Percentiles rank a stretch among this genome's conserved stretches.
phyloP scores from a whole-genome alignment of 2,329 filamentous ascomycete species.

The Talaromyces islandicus region DNA sequence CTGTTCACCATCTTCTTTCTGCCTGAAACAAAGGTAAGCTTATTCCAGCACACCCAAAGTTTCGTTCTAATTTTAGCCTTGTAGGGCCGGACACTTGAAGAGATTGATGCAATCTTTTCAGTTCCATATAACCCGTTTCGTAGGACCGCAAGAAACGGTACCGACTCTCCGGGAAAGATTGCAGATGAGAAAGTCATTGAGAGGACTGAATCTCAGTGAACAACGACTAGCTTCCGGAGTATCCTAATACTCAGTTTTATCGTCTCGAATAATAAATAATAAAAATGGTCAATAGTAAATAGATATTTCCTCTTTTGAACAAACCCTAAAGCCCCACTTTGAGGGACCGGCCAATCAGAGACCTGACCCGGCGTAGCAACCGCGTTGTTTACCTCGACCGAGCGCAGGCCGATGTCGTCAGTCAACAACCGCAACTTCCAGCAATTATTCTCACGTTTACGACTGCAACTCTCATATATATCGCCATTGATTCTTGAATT shows the following conservation, averaged over 20 bases:
- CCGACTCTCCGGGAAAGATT: neutral
- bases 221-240: no score
- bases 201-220: neutral
- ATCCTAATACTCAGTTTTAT: neutral
- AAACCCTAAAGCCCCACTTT: neutral
- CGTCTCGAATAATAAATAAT: neutral
- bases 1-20: slow-evolving; percentile 16
- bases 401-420: neutral
- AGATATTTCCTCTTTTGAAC: neutral
- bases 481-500: neutral
- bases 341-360: neutral
- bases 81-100: neutral
- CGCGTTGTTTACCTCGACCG: neutral
- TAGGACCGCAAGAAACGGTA: neutral
- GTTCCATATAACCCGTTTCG: neutral
- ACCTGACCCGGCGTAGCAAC: neutral
- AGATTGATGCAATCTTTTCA: slow-evolving; percentile 1
- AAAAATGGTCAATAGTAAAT: neutral
- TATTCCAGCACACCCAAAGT: neutral
- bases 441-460: neutral
- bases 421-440: neutral
- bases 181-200: neutral
- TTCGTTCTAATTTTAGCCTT: neutral
- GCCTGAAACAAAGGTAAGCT: slow-evolving; percentile 11
- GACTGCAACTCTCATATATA: neutral